Conservation (phyloP, 129 eudicot genomes). For the Heracleum sosnowskyi region DNA sequence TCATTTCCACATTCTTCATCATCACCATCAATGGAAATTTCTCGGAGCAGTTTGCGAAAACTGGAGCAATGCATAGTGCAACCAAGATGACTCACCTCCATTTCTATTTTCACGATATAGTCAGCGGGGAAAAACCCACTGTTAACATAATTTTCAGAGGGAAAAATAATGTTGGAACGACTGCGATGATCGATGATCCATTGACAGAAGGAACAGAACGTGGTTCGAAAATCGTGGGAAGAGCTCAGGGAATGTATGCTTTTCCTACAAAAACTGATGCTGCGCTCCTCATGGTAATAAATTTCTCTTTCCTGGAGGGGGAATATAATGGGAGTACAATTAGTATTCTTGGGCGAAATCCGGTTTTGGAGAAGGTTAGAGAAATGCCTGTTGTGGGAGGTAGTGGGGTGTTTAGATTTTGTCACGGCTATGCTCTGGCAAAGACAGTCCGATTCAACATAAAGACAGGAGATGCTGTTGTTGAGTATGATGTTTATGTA, state of each 20-base stretch:
- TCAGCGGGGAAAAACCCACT: conserved; percentile 40
- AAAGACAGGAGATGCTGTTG: conserved; percentile 27
- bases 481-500: conserved; percentile 32
- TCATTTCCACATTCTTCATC: too few relatives aligned
- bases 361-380: conserved; percentile 24
- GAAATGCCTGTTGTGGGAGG: conserved; percentile 46
- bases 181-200: conserved; percentile 30
- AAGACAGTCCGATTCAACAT: conserved; percentile 18
- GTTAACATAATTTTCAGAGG: conserved; percentile 26
- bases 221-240: conserved; percentile 31
- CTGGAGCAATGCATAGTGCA: conserved; percentile 13
- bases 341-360: conserved; percentile 33
- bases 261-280: conserved; percentile 20
- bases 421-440: conserved; percentile 35
- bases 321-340: conserved; percentile 38
- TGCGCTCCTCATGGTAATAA: conserved; percentile 30
- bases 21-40: conserved; percentile 16
- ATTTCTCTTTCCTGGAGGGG: conserved; percentile 22
- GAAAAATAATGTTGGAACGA: conserved; percentile 23
- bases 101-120: conserved; percentile 58
- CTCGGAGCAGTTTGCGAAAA: conserved; percentile 28
- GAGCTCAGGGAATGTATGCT: conserved; percentile 43
- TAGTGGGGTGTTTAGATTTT: conserved; percentile 37
- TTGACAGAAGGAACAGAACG: conserved; percentile 33
- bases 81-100: conserved; percentile 47